Base-by-base conservation (phyloP, 2,329 filamentous ascomycete genomes). In the Neoascochyta sp. region DNA sequence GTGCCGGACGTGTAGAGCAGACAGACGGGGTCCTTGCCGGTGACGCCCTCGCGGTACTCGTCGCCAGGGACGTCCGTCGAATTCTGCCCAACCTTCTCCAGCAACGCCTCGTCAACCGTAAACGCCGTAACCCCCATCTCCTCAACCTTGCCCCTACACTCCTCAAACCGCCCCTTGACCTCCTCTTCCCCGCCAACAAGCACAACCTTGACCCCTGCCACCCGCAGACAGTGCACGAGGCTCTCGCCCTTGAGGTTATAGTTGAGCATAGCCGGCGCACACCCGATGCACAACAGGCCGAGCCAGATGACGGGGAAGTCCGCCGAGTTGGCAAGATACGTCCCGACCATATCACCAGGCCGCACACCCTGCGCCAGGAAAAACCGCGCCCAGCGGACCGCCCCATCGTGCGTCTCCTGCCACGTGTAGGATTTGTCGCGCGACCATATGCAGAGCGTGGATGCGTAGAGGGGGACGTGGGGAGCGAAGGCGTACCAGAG, bases 1-100 rank as follows among this genome's bases (percentile, higher is more conserved):
- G 83, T 87, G 13, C 83, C 83, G 30, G 76, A 78, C 0, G 83
- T 88, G 54, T 86, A 88, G 34, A 87, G 75, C 12, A 88, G 59
- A 17, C 73, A 76, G 33, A 74, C 69, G 0, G 82, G 76, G 43
- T 69, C 76, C 7, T 64, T 52, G 0, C 65, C 68, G 11, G 63
- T 60, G 1, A 83, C 67, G 2, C 61, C 60, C 4, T 67, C 65
- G 22, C 80, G 70, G 35, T 77, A 70, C 8, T 68, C 62, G 35
- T 82, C 72, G 1, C 67, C 68, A 0, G 76, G 75, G 17, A 73
- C 45, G 7, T 37, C 24, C 5, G 45, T 43, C 2, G 39, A 38
- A 3, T 36, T 39, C 7, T 36, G 31, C 17, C 52, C 40, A 3
- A 59, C 24, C 24, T 41, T 44, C 17, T 39, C 26, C n/a, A 53